A percentile compares a stretch with the other conserved stretches of the same genome.
Conservation (phyloP, 495 filamentous ascomycete species). For the Platismatia glauca region DNA sequence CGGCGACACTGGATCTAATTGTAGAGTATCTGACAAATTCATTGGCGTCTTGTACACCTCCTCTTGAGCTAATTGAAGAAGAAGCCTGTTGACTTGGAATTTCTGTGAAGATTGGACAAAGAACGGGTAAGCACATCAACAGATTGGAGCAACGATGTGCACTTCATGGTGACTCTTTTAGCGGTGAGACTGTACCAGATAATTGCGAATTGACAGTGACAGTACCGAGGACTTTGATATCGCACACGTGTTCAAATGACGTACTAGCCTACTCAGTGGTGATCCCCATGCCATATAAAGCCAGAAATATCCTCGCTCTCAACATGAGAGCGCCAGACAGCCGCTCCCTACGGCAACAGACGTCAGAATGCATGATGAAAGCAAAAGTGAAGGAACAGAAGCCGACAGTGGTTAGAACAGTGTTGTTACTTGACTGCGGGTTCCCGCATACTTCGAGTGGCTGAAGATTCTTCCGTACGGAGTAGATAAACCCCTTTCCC, state of each 20-base stretch:
- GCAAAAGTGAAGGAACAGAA: no score
- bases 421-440: not conserved
- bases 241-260: not conserved
- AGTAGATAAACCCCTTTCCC: conserved; percentile 1
- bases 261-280: not conserved
- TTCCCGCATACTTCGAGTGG: not conserved
- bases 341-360: not conserved
- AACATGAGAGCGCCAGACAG: no score
- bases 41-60: not conserved
- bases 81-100: not conserved
- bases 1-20: not conserved
- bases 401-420: not conserved
- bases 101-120: not conserved
- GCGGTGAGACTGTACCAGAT: not conserved
- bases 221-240: not conserved
- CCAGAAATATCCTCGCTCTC: not conserved
- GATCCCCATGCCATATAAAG: not conserved
- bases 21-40: not conserved
- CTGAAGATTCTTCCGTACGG: not conserved
- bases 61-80: not conserved
- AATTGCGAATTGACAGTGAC: not conserved
- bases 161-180: not conserved
- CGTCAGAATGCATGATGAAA: not conserved
- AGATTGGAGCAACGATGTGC: not conserved
- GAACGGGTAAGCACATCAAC: not conserved